These are phyloP conservation scores for Dictyophora rubrovolvata DNA, from an alignment of 768 basidiomycete species.

Conservation along the genomic window DNA sequence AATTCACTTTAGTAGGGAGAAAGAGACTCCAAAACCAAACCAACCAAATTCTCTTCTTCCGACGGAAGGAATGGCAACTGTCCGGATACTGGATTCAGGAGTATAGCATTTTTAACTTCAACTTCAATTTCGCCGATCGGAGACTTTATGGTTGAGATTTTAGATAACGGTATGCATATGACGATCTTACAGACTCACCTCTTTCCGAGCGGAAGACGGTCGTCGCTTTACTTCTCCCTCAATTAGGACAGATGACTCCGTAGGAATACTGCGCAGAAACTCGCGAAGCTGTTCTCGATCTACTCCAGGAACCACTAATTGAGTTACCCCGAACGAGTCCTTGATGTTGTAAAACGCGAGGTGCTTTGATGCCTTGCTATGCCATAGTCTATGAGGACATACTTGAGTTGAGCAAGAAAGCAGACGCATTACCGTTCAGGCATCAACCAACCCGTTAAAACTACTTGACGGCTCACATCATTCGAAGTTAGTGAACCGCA, in stretches of 20 bases:
- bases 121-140: conserved; percentile 75
- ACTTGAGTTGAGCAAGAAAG: not conserved
- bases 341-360: conserved; percentile 83
- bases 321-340: conserved; percentile 66
- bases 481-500: conserved; percentile 47
- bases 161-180: not conserved
- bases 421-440: conserved; percentile 58
- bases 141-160: conserved; percentile 29
- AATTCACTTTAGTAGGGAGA: too few species aligned
- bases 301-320: conserved; percentile 57
- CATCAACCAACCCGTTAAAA: conserved; percentile 75
- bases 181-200: conserved; percentile 8
- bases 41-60: conserved; percentile 62
- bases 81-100: conserved; percentile 68
- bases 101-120: conserved; percentile 51
- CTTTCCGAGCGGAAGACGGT: conserved; percentile 45
- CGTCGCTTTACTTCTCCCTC: conserved; percentile 62
- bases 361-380: conserved; percentile 54
- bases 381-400: conserved; percentile 22
- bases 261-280: conserved; percentile 33
- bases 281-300: conserved; percentile 3
- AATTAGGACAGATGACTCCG: conserved; percentile 71
- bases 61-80: conserved; percentile 81
- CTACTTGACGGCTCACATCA: conserved; percentile 48
- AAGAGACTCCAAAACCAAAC: conserved; percentile 17